Evolutionary conservation across 495 filamentous ascomycete genomes (phyloP), one percentile per base, ranked within the genome.

Genomic region (Aspergillus ellipticus): DNA sequence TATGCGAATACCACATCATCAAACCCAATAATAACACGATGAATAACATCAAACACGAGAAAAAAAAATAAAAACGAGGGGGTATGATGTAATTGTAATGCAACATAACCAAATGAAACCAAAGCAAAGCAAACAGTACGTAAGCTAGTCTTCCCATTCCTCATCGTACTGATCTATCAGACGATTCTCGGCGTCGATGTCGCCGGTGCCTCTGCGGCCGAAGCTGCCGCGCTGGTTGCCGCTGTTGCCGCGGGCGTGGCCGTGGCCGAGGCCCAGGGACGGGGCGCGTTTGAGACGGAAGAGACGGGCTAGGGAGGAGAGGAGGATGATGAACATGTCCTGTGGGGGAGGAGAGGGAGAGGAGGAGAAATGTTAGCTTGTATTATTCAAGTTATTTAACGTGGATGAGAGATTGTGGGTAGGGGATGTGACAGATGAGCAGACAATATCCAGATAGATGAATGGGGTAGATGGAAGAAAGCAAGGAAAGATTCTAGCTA

Each of bases 151-250:
- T 28, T 77, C 74, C 76, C 76, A 97, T 67, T 97, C 91, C 69
- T 97, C 94, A 66, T 98, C 95, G 47, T 96, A 79, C 67, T 96
- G 89, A 72, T 98, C 94, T 64, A 98, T 97, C 60, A 97, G 72
- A 53, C 90, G 76, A 72, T 98, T 97, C 68, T 96, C 94, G 48
- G 89, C 91, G 41, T 97, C 94, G 0, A 86, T 66, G 52, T 74
- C 76, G 5, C 39, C 29, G 6, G 33, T 42, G 17, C 29, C 22
- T 2, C 55, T 67, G 45, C 76, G 77, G 15, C 68, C 67, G 41
- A 75, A 66, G 17, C 67, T 65, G 46, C 67, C 65, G 10, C 65
- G 67, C 26, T 56, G 58, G 45, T 48, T 28, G 10, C 17, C 78
- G n/a, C 74, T 69, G 19, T 72, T 77, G 17, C 55, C 46, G 28